Evolutionary conservation across 2,329 filamentous ascomycete species (phyloP).

Genomic region (Paracamarosporium sp.): DNA sequence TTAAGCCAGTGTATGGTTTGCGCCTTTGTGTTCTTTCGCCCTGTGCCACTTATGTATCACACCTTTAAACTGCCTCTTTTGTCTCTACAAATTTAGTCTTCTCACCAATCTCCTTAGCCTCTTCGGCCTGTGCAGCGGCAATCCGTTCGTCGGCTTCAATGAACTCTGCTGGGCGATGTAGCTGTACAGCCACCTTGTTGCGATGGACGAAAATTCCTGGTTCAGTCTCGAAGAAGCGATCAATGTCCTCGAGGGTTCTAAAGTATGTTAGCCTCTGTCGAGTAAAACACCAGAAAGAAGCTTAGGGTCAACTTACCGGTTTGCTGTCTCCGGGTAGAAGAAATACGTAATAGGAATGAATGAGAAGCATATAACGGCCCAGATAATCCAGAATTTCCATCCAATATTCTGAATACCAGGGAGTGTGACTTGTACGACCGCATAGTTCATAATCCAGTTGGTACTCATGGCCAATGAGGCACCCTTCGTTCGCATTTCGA

Average conservation of each 20-base stretch:
- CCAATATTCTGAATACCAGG: constrained; percentile 51
- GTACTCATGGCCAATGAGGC: constrained; percentile 41
- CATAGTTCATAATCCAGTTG: constrained; percentile 44
- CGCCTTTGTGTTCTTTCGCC: no score
- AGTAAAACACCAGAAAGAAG: background rate
- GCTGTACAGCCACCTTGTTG: constrained; percentile 56
- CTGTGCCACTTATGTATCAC: no score
- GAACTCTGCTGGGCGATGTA: constrained; percentile 56
- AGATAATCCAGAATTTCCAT: constrained; percentile 63
- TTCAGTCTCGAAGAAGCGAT: constrained; percentile 47
- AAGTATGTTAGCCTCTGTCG: background rate
- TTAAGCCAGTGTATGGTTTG: constrained; percentile 5
- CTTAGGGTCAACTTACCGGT: constrained; percentile 20
- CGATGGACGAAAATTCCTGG: constrained; percentile 53
- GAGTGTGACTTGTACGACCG: constrained; percentile 40
- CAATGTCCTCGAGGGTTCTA: constrained; percentile 57
- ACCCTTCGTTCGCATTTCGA: constrained; percentile 45
- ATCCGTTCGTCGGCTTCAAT: constrained; percentile 55
- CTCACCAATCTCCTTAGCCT: constrained; percentile 13
- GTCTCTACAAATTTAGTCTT: constrained; percentile 30
- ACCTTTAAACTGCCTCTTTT: constrained; percentile 30
- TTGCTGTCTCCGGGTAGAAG: constrained; percentile 61
- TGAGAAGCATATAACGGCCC: constrained; percentile 60
- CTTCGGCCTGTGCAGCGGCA: constrained; percentile 21
- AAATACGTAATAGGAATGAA: constrained; percentile 61